Base-by-base conservation (phyloP, 768 basidiomycete genomes). In the Trametes gibbosa region DNA sequence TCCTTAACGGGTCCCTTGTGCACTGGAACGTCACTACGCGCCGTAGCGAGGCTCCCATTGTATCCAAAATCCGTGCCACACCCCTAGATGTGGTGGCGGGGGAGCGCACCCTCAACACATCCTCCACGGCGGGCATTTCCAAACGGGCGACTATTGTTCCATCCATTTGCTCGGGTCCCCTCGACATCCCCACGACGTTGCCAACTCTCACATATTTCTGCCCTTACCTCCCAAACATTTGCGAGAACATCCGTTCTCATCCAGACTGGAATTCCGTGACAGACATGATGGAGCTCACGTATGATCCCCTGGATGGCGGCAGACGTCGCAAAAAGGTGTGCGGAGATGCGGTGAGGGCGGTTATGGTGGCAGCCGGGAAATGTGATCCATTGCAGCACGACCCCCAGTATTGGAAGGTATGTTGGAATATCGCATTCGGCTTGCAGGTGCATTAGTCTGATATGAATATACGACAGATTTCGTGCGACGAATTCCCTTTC, bases 401-500 rank as follows among this genome's bases (percentile, higher is more conserved):
- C n/a, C n/a, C n/a, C n/a, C n/a, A n/a, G n/a, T n/a, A n/a, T n/a
- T n/a, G n/a, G n/a, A n/a, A n/a, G n/a, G n/a, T n/a, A n/a, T n/a
- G n/a, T n/a, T n/a, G n/a, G n/a, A n/a, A n/a, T n/a, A n/a, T n/a
- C n/a, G n/a, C n/a, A n/a, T n/a, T n/a, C n/a, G n/a, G n/a, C n/a
- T n/a, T n/a, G n/a, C n/a, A n/a, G n/a, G n/a, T n/a, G n/a, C n/a
- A n/a, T n/a, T n/a, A n/a, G n/a, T n/a, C n/a, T n/a, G n/a, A n/a
- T n/a, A n/a, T n/a, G n/a, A n/a, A n/a, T n/a, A n/a, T 35, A 14
- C 48, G 55, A 8, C 10, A 57, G 56, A 24, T 50, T 5, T 57
- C 56, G 3, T 57, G 56, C 40, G 56, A 57, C 41, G 56, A 57
- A 35, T 57, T 57, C 49, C 56, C 56, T 21, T 57, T 57, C 48